Conservation (phyloP, 2,329 filamentous ascomycete species). For the Onygena corvina region DNA sequence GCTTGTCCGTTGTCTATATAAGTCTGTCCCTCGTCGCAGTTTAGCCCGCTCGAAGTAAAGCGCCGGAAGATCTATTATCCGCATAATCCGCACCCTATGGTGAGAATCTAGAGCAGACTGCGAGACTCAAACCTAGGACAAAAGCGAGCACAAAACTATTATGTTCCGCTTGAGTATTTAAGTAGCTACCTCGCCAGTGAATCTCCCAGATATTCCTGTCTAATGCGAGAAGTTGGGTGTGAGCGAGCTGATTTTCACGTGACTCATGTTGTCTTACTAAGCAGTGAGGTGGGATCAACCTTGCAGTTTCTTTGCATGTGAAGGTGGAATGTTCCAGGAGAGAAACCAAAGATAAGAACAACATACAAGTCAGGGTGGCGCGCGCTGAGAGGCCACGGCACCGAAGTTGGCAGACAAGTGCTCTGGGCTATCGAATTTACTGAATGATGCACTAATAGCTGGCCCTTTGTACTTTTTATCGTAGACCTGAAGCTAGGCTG, state of each 20-base stretch:
- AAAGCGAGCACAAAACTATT: background rate
- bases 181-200: background rate
- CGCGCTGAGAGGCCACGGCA: too few relatives aligned
- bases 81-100: too few relatives aligned
- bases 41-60: background rate
- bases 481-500: background rate
- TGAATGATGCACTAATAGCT: too few relatives aligned
- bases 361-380: too few relatives aligned
- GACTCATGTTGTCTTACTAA: too few relatives aligned
- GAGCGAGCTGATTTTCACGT: background rate
- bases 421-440: background rate
- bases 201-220: too few relatives aligned
- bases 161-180: background rate
- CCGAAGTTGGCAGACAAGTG: background rate
- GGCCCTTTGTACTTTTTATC: background rate
- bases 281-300: too few relatives aligned
- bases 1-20: too few relatives aligned
- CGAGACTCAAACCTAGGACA: background rate
- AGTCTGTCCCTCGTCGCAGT: too few relatives aligned
- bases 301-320: conserved; percentile 1
- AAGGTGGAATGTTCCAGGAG: too few relatives aligned
- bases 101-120: background rate
- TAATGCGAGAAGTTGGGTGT: too few relatives aligned
- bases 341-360: background rate
- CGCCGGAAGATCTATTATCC: background rate